phyloP scores from a whole-genome alignment of 179 eudicot species.

The Pouteria campechiana region DNA sequence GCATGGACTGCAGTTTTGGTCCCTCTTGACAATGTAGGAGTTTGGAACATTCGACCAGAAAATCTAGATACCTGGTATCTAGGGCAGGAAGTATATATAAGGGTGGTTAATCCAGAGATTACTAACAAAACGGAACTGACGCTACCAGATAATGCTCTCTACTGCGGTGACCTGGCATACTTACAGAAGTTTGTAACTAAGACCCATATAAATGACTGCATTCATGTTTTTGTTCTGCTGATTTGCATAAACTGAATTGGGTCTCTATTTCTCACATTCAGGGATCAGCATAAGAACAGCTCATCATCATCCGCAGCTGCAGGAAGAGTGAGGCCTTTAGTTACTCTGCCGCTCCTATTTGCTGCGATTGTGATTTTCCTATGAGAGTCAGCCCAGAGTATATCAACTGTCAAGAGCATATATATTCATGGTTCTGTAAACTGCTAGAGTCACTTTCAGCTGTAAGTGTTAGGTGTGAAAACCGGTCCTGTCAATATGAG shows the following conservation, averaged over 20 bases:
- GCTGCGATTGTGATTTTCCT: too few relatives aligned
- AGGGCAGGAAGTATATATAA: slow-evolving; percentile 79
- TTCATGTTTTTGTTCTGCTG: background rate
- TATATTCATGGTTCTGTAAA: too few relatives aligned
- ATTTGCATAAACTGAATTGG: too few relatives aligned
- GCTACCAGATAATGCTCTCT: slow-evolving; percentile 60
- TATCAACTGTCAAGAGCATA: too few relatives aligned
- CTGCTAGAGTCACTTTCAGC: too few relatives aligned
- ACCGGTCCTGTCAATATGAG: too few relatives aligned
- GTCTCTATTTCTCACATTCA: too few relatives aligned
- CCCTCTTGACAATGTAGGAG: slow-evolving; percentile 79
- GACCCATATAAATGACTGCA: background rate
- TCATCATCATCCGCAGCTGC: background rate
- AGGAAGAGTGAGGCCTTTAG: background rate
- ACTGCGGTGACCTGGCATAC: slow-evolving; percentile 62
- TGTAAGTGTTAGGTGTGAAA: too few relatives aligned
- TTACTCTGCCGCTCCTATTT: too few relatives aligned
- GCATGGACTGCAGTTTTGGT: slow-evolving; percentile 87
- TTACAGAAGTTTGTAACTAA: slow-evolving; percentile 59
- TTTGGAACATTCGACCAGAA: slow-evolving; percentile 80
- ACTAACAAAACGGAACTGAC: slow-evolving; percentile 61
- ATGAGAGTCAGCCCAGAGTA: too few relatives aligned
- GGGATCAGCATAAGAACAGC: too few relatives aligned
- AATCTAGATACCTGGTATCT: slow-evolving; percentile 90
- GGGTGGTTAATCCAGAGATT: slow-evolving; percentile 61